Conservation (phyloP, 2,329 filamentous ascomycete genomes). For the Aspergillus sp. region DNA sequence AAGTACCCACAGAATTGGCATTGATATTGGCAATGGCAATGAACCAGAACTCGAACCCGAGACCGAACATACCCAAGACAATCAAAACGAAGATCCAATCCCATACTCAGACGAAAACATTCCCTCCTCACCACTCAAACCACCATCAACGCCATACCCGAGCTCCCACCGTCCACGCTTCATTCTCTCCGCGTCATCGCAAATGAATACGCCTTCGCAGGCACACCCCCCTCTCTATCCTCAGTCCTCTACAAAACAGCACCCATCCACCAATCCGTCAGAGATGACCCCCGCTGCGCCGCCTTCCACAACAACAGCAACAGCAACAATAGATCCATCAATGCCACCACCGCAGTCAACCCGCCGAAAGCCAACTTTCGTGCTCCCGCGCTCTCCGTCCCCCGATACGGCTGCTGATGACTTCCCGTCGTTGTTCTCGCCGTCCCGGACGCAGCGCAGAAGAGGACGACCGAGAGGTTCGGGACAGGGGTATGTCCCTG, state of each 20-base stretch:
- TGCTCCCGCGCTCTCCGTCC: constrained; percentile 39
- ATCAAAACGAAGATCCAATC: too few species aligned
- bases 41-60: background rate
- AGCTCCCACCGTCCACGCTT: background rate
- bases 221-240: too few species aligned
- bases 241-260: background rate
- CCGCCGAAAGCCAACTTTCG: constrained; percentile 35
- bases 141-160: background rate
- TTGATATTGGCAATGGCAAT: too few species aligned
- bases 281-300: constrained; percentile 17
- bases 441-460: constrained; percentile 29
- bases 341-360: constrained; percentile 14
- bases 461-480: constrained; percentile 27
- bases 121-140: background rate
- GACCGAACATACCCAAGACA: too few species aligned
- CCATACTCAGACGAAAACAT: background rate
- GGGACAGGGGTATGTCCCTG: constrained; percentile 31
- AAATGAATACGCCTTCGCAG: background rate
- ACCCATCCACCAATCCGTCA: background rate
- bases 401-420: constrained; percentile 20
- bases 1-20: background rate
- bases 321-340: constrained; percentile 4
- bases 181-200: background rate
- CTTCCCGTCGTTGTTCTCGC: constrained; percentile 36
- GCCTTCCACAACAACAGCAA: constrained; percentile 2